A percentile compares a stretch with the other conserved stretches of the same genome.
Conservation (phyloP, 2,329 filamentous ascomycete genomes). For the Calonectria pseudoreteaudii region DNA sequence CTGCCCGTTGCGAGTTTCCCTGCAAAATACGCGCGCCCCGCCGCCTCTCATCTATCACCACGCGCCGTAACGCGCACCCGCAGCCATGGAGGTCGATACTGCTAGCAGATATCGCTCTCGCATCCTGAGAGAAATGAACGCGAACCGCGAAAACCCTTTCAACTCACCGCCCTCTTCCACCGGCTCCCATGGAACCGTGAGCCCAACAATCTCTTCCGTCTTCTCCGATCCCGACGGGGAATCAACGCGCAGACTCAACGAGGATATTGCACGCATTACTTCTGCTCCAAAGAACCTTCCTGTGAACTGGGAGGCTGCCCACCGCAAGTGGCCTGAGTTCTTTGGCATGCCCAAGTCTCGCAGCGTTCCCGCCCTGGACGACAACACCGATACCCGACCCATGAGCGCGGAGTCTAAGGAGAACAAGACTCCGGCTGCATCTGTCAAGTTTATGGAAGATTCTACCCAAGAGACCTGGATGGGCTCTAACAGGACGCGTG, state of each 20-base stretch:
- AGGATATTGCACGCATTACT: slow-evolving; percentile 60
- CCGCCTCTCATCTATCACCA: slow-evolving; percentile 34
- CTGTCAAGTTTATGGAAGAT: slow-evolving; percentile 54
- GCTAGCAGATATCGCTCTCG: slow-evolving; percentile 59
- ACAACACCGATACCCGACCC: slow-evolving; percentile 51
- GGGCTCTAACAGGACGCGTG: slow-evolving; percentile 55
- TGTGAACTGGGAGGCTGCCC: slow-evolving; percentile 58
- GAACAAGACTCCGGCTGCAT: slow-evolving; percentile 54
- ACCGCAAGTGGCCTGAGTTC: slow-evolving; percentile 66
- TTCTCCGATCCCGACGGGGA: slow-evolving; percentile 66
- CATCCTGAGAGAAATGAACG: slow-evolving; percentile 64
- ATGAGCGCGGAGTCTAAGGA: slow-evolving; percentile 56
- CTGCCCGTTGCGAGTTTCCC: slow-evolving; percentile 24
- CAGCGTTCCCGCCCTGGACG: slow-evolving; percentile 43
- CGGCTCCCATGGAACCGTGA: slow-evolving; percentile 68
- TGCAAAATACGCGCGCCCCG: slow-evolving; percentile 35
- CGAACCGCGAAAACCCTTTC: slow-evolving; percentile 66
- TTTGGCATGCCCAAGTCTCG: slow-evolving; percentile 54
- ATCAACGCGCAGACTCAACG: slow-evolving; percentile 63
- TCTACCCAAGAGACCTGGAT: slow-evolving; percentile 56
- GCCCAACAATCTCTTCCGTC: slow-evolving; percentile 64
- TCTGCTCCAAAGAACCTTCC: slow-evolving; percentile 53
- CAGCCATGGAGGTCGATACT: slow-evolving; percentile 57
- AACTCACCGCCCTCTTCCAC: slow-evolving; percentile 70
- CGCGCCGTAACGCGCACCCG: slow-evolving; percentile 40